These are phyloP conservation scores for Microsporum ferrugineum DNA, from an alignment of 2,329 filamentous ascomycete genomes.

Conservation along the genomic window DNA sequence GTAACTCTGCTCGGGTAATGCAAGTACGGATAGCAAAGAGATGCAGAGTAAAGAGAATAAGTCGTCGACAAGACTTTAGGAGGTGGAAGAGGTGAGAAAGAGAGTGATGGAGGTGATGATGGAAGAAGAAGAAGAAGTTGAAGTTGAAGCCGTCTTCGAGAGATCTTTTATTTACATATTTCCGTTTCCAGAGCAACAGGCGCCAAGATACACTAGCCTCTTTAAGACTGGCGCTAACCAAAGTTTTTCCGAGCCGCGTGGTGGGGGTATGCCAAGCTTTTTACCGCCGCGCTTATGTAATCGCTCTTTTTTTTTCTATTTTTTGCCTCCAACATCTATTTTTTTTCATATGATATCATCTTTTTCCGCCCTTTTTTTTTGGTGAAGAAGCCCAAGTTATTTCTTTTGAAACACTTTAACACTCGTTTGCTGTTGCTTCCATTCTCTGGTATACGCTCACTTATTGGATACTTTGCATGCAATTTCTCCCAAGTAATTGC, in stretches of 20 bases:
- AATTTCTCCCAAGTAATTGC: neutral
- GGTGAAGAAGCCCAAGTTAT: too few species aligned
- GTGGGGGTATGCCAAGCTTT: neutral
- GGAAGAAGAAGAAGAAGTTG: slow-evolving; percentile 16
- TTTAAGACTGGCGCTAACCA: slow-evolving; percentile 22
- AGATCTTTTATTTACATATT: slow-evolving; percentile 20
- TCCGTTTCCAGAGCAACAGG: slow-evolving; percentile 32
- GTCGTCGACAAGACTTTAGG: slow-evolving; percentile 10
- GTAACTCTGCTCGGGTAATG: slow-evolving; percentile 22
- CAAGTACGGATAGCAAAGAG: slow-evolving; percentile 12
- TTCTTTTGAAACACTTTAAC: too few species aligned
- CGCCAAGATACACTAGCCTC: neutral
- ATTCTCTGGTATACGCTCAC: too few species aligned
- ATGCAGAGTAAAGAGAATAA: neutral
- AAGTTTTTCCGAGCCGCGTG: slow-evolving; percentile 7
- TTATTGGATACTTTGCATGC: neutral
- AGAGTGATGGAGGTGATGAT: slow-evolving; percentile 19
- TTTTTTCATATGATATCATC: neutral
- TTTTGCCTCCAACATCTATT: neutral
- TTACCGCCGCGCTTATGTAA: neutral
- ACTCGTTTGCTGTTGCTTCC: too few species aligned
- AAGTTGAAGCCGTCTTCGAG: slow-evolving; percentile 2
- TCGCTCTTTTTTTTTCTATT: neutral
- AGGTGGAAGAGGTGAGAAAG: slow-evolving; percentile 23
- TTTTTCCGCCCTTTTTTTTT: neutral